A percentile compares a stretch with the other conserved stretches of the same genome.
phyloP scores from a whole-genome alignment of 495 filamentous ascomycete species.

The Daldinia childiae region DNA sequence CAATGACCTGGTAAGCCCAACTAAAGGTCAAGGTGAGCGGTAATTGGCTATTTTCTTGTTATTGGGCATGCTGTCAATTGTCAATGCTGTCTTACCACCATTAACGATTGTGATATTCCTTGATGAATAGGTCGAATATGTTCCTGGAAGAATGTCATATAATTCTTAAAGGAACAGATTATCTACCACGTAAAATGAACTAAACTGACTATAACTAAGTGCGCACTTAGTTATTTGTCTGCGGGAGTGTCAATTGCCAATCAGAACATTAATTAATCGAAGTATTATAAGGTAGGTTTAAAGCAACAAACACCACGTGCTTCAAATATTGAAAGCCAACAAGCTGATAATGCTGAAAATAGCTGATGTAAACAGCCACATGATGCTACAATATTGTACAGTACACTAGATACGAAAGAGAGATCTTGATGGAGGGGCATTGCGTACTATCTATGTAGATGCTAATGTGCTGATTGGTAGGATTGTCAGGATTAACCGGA shows the following conservation, averaged over 20 bases:
- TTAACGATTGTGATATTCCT: slow-evolving; percentile 7
- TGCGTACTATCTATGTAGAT: slow-evolving; percentile 11
- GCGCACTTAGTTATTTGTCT: background rate
- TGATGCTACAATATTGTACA: background rate
- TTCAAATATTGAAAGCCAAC: slow-evolving; percentile 27
- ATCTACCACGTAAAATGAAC: background rate
- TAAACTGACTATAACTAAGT: background rate
- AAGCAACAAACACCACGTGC: slow-evolving; percentile 13
- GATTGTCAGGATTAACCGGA: slow-evolving; percentile 22
- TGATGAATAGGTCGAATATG: slow-evolving; percentile 10
- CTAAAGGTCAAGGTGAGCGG: too few species aligned
- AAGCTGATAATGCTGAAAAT: slow-evolving; percentile 3
- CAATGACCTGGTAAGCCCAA: too few species aligned
- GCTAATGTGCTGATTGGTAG: slow-evolving; percentile 7
- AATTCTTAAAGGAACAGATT: background rate
- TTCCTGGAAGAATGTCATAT: slow-evolving; percentile 25
- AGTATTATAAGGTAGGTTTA: background rate
- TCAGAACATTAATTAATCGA: too few species aligned
- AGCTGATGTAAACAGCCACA: background rate
- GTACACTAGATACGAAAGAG: background rate
- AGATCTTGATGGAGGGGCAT: slow-evolving; percentile 17
- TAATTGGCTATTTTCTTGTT: too few species aligned
- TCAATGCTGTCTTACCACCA: slow-evolving; percentile 26
- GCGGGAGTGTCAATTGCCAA: background rate
- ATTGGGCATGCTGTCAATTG: background rate